Conservation (phyloP, 2,329 filamentous ascomycete species). For the Exophiala bonariae region DNA sequence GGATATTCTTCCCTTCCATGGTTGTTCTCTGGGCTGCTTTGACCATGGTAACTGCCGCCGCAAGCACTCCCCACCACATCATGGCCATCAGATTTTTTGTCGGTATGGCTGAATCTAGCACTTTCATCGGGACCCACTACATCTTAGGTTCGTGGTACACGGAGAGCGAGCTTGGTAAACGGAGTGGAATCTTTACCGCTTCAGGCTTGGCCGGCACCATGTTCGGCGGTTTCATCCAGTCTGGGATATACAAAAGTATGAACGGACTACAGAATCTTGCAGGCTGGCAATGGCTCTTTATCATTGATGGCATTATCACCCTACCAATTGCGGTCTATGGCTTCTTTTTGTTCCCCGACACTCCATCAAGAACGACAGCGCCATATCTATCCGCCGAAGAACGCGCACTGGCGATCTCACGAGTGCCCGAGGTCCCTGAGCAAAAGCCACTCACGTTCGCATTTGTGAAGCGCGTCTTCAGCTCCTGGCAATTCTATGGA, state of each 20-base stretch:
- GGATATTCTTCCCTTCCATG: constrained; percentile 33
- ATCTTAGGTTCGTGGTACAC: constrained; percentile 29
- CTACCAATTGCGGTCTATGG: constrained; percentile 45
- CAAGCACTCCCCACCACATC: constrained; percentile 14
- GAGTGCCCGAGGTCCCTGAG: constrained; percentile 29
- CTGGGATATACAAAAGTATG: constrained; percentile 8
- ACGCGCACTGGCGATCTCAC: constrained; percentile 32
- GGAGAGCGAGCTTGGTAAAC: constrained; percentile 36
- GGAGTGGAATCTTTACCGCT: constrained; percentile 37
- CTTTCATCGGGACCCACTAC: constrained; percentile 20
- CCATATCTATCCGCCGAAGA: constrained; percentile 36
- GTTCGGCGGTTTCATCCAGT: constrained; percentile 18
- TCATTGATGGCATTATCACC: constrained; percentile 43
- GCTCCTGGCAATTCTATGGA: constrained; percentile 38
- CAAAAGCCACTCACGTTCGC: constrained; percentile 22
- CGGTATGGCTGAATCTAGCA: constrained; percentile 20
- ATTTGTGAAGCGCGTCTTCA: constrained; percentile 35
- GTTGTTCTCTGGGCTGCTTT: constrained; percentile 34
- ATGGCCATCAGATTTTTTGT: constrained; percentile 26
- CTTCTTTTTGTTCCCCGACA: constrained; percentile 42
- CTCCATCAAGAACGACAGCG: constrained; percentile 36
- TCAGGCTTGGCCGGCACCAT: constrained; percentile 29
- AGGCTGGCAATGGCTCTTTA: constrained; percentile 38
- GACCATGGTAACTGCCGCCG: constrained; percentile 30
- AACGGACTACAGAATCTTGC: neutral